Evolutionary conservation across 2,329 filamentous ascomycete genomes (phyloP).

Genomic region (Curvularia verruculosa): DNA sequence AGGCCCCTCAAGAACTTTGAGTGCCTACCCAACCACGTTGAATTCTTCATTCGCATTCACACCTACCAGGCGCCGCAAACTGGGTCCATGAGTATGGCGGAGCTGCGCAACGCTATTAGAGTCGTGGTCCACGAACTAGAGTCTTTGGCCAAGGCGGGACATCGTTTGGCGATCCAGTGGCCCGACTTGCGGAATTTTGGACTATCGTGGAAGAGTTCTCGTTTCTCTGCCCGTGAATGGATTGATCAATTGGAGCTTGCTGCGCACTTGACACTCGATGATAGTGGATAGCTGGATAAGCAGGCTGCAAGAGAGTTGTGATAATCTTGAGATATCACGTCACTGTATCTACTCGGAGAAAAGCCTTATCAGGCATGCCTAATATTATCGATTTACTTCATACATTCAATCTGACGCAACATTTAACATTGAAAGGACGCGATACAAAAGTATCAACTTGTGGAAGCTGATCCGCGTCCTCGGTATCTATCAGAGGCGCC

Average conservation of each 20-base stretch:
- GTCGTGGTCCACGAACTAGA: not conserved
- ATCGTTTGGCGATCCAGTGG: slow-evolving; percentile 5
- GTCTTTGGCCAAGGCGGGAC: not conserved
- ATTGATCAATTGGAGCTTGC: not conserved
- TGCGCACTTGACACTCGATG: not conserved
- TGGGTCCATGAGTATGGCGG: not conserved
- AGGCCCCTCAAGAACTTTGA: not conserved
- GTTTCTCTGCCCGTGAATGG: not conserved
- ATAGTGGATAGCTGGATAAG: not conserved
- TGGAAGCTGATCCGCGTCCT: too few species aligned
- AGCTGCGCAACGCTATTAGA: not conserved
- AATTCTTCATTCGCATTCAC: slow-evolving; percentile 16
- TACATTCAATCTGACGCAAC: too few species aligned
- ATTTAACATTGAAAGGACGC: too few species aligned
- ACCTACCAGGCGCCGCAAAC: slow-evolving; percentile 1
- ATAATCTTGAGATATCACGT: too few species aligned
- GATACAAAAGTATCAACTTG: too few species aligned
- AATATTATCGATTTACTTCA: too few species aligned
- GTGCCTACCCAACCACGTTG: slow-evolving; percentile 6
- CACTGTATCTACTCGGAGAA: too few species aligned
- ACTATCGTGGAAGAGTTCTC: not conserved
- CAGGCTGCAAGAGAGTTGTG: not conserved
- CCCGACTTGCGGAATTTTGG: slow-evolving; percentile 5
- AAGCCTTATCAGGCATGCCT: too few species aligned
- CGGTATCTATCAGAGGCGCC: too few species aligned